These are phyloP conservation scores for Aureobasidium sp. DNA, from an alignment of 2,329 filamentous ascomycete species.

Conservation along the genomic window DNA sequence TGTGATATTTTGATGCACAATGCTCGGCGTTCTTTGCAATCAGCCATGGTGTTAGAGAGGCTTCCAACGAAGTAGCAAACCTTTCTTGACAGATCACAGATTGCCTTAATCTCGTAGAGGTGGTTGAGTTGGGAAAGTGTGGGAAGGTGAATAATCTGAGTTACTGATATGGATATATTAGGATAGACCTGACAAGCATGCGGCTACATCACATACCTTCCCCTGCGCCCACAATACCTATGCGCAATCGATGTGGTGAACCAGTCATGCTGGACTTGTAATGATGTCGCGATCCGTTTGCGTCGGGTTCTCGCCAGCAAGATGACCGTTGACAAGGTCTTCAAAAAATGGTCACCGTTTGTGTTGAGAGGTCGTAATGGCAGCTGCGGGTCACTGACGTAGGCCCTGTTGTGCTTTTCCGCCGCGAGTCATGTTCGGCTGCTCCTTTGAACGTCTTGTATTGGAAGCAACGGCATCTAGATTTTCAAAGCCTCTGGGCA, in stretches of 20 bases:
- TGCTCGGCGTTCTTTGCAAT: slow-evolving; percentile 27
- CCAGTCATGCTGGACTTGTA: background rate
- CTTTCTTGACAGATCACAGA: slow-evolving; percentile 45
- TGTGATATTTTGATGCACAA: slow-evolving; percentile 33
- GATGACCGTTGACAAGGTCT: background rate
- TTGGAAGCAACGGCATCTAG: background rate
- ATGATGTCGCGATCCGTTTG: background rate
- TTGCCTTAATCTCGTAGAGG: slow-evolving; percentile 41
- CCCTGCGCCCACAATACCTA: slow-evolving; percentile 44
- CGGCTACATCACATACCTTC: slow-evolving; percentile 24
- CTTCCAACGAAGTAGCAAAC: slow-evolving; percentile 19
- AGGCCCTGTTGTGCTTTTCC: background rate
- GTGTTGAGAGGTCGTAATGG: background rate
- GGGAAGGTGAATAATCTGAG: slow-evolving; percentile 49
- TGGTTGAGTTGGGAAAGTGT: slow-evolving; percentile 39
- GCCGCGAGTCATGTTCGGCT: background rate
- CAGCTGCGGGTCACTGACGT: slow-evolving; percentile 9
- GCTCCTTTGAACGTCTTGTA: background rate
- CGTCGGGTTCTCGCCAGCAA: slow-evolving; percentile 1
- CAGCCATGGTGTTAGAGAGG: background rate
- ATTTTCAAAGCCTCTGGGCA: background rate
- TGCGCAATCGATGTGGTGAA: slow-evolving; percentile 21
- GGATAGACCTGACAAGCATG: background rate
- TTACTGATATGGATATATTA: slow-evolving; percentile 26
- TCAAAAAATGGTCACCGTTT: background rate